These are phyloP conservation scores for Teunomyces tritomae DNA, from an alignment of 805 yeast genomes.

Conservation along the genomic window DNA sequence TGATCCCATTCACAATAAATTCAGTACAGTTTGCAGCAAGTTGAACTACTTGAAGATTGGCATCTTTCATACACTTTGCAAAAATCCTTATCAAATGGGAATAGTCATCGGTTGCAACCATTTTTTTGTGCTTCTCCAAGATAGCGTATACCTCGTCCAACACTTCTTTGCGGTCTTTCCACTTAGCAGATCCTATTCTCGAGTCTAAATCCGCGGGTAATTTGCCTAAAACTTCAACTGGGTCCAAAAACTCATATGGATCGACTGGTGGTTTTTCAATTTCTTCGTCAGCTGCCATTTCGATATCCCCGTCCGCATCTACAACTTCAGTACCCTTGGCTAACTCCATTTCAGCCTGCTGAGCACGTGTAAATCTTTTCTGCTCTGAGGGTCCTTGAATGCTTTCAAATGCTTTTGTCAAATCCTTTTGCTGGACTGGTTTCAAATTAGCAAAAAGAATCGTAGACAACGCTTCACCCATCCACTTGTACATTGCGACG, in stretches of 20 bases:
- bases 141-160: slow-evolving; percentile 59
- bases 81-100: slow-evolving; percentile 57
- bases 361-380: slow-evolving; percentile 52
- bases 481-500: slow-evolving; percentile 69
- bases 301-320: slow-evolving; percentile 16
- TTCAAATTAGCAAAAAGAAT: slow-evolving; percentile 69
- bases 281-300: slow-evolving; percentile 29
- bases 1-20: slow-evolving; percentile 63
- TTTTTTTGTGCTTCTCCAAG: slow-evolving; percentile 52
- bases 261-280: slow-evolving; percentile 37
- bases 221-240: slow-evolving; percentile 62
- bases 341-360: slow-evolving; percentile 38
- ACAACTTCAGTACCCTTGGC: background rate
- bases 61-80: slow-evolving; percentile 79
- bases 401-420: slow-evolving; percentile 63
- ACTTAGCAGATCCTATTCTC: slow-evolving; percentile 60
- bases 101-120: slow-evolving; percentile 62
- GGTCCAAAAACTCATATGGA: slow-evolving; percentile 68
- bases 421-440: slow-evolving; percentile 88
- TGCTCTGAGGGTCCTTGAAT: slow-evolving; percentile 48
- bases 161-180: slow-evolving; percentile 92
- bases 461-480: slow-evolving; percentile 60
- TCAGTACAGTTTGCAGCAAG: slow-evolving; percentile 68
- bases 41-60: slow-evolving; percentile 82
- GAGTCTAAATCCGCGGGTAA: slow-evolving; percentile 62